phyloP scores from a whole-genome alignment of 1,284 basidiomycete species.

The Leccinum subrobustum region DNA sequence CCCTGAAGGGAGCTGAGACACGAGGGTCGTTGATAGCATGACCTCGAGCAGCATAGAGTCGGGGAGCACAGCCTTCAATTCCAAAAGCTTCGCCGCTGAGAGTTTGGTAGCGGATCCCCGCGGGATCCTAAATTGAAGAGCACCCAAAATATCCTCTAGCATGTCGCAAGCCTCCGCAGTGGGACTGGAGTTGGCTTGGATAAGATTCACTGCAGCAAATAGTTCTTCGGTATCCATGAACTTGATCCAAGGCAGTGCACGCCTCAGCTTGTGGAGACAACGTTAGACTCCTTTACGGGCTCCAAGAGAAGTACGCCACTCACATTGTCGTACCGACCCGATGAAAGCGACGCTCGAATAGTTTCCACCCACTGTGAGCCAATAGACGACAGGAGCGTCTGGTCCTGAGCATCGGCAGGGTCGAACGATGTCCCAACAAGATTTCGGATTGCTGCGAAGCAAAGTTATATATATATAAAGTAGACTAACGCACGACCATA shows the following conservation, averaged over 20 bases:
- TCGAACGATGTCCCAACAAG: constrained; percentile 31
- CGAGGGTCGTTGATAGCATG: constrained; percentile 44
- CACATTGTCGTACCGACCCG: constrained; percentile 16
- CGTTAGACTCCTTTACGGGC: neutral
- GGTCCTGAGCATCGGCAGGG: constrained; percentile 25
- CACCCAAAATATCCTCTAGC: constrained; percentile 33
- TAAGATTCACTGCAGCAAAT: constrained; percentile 33
- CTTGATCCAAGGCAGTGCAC: constrained; percentile 46
- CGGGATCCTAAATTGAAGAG: constrained; percentile 12
- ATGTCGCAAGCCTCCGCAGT: constrained; percentile 29
- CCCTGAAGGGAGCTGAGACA: constrained; percentile 43
- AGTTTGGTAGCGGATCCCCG: constrained; percentile 23
- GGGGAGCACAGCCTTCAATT: constrained; percentile 37
- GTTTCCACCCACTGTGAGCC: constrained; percentile 34
- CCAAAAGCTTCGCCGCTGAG: constrained; percentile 35
- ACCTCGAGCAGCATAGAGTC: constrained; percentile 42
- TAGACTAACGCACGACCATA: constrained; percentile 22
- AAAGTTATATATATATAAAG: neutral
- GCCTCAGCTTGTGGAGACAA: constrained; percentile 30
- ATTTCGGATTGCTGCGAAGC: constrained; percentile 29
- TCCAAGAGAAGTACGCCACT: neutral
- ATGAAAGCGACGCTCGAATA: constrained; percentile 14
- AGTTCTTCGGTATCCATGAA: constrained; percentile 42
- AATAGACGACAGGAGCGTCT: constrained; percentile 28
- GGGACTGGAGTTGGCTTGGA: constrained; percentile 15